These are phyloP conservation scores for Anisodus tanguticus DNA, from an alignment of 257 asterid genomes.

Conservation along the genomic window DNA sequence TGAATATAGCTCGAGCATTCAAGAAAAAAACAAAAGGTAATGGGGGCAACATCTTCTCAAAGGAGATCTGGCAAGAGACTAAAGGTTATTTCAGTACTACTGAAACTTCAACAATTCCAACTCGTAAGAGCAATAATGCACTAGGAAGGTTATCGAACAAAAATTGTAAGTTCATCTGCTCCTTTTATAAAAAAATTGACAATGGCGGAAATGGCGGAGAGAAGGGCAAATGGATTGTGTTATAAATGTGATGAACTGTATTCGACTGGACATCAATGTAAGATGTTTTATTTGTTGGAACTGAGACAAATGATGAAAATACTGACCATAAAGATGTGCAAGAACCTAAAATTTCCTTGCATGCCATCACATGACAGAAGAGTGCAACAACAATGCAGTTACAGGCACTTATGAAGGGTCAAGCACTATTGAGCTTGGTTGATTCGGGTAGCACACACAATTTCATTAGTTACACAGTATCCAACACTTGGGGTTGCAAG, in stretches of 20 bases:
- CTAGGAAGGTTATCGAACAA: neutral
- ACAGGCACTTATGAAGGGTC: neutral
- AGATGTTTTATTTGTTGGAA: neutral
- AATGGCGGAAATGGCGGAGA: neutral
- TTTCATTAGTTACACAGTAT: neutral
- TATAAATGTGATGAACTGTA: neutral
- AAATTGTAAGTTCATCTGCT: neutral
- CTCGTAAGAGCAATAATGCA: neutral
- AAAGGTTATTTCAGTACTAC: too few species aligned
- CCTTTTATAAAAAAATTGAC: neutral
- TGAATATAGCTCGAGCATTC: neutral
- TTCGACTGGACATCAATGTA: neutral
- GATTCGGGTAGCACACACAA: conserved; percentile 13
- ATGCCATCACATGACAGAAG: neutral
- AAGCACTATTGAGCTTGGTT: neutral
- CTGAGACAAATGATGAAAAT: neutral
- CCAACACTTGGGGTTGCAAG: neutral
- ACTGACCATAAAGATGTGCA: neutral
- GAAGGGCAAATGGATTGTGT: neutral
- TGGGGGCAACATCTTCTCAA: neutral
- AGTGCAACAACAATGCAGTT: neutral
- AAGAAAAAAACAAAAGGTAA: neutral
- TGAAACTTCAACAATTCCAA: neutral
- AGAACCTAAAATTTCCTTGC: neutral
- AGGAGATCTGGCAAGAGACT: neutral